Conservation (phyloP, 1,284 basidiomycete genomes). For the Irpex sp. region DNA sequence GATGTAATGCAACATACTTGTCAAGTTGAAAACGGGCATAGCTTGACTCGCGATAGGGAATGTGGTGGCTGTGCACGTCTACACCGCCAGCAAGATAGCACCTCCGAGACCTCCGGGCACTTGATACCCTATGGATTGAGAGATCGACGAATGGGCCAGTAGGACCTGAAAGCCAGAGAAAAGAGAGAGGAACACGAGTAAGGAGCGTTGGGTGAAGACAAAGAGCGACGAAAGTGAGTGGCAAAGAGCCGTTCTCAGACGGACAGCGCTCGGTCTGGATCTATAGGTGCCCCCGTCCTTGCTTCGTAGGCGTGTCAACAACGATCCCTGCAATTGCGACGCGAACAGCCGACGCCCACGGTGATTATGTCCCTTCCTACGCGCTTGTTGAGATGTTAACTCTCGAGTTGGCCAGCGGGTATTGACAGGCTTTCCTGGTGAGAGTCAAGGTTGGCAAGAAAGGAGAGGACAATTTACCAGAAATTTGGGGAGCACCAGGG, state of each 20-base stretch:
- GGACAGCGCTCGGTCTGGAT: background rate
- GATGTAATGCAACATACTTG: slow-evolving; percentile 3
- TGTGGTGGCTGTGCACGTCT: background rate
- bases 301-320: background rate
- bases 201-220: background rate
- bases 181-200: background rate
- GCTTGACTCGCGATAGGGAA: background rate
- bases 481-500: too few relatives aligned
- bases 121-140: too few relatives aligned
- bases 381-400: background rate
- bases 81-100: background rate
- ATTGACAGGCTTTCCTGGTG: background rate
- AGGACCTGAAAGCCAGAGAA: background rate
- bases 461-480: background rate
- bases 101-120: background rate
- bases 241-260: background rate
- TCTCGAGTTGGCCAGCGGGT: background rate
- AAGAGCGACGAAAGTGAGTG: background rate
- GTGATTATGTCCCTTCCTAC: background rate
- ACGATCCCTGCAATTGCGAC: background rate
- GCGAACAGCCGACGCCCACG: background rate
- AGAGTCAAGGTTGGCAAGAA: background rate
- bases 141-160: background rate
- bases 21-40: slow-evolving; percentile 13
- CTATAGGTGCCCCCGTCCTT: background rate